These are phyloP conservation scores for Ascochyta pisi DNA, from an alignment of 2,329 filamentous ascomycete species.

Conservation along the genomic window DNA sequence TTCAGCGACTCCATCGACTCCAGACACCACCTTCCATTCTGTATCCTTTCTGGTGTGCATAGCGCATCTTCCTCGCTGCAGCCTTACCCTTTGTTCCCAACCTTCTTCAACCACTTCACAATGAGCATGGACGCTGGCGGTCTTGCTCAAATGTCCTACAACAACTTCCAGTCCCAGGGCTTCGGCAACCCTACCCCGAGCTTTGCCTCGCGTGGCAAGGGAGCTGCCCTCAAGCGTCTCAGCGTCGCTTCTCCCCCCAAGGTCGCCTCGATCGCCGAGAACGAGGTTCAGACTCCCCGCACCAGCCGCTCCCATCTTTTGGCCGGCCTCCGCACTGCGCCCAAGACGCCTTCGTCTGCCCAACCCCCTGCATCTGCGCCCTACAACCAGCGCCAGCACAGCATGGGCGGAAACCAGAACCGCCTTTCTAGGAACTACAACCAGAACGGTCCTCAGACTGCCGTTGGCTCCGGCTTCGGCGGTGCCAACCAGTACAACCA, in stretches of 20 bases:
- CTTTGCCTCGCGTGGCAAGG: slow-evolving; percentile 84
- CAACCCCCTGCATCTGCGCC: slow-evolving; percentile 70
- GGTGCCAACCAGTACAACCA: slow-evolving; percentile 53
- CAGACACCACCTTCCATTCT: slow-evolving; percentile 40
- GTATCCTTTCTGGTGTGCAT: slow-evolving; percentile 39
- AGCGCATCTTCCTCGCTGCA: slow-evolving; percentile 39
- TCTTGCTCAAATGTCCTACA: slow-evolving; percentile 99
- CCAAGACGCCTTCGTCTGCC: slow-evolving; percentile 76
- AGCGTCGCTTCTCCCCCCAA: slow-evolving; percentile 76
- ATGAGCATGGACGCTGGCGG: slow-evolving; percentile 90
- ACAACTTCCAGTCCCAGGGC: slow-evolving; percentile 69
- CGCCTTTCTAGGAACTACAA: slow-evolving; percentile 55
- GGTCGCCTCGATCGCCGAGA: slow-evolving; percentile 70
- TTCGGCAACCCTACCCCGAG: slow-evolving; percentile 79
- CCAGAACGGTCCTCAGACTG: slow-evolving; percentile 63
- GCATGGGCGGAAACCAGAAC: slow-evolving; percentile 40
- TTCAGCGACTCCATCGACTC: slow-evolving; percentile 20
- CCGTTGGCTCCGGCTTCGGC: slow-evolving; percentile 62
- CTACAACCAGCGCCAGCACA: slow-evolving; percentile 62
- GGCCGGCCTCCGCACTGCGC: slow-evolving; percentile 89
- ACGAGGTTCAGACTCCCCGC: slow-evolving; percentile 74
- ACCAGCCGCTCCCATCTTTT: slow-evolving; percentile 95
- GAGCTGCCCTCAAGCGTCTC: slow-evolving; percentile 87
- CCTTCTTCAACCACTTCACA: slow-evolving; percentile 34
- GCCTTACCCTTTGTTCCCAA: slow-evolving; percentile 40